Evolutionary conservation across 2,329 filamentous ascomycete species (phyloP), one percentile per base, ranked within the genome.

Genomic region (Cytospora chrysosperma): DNA sequence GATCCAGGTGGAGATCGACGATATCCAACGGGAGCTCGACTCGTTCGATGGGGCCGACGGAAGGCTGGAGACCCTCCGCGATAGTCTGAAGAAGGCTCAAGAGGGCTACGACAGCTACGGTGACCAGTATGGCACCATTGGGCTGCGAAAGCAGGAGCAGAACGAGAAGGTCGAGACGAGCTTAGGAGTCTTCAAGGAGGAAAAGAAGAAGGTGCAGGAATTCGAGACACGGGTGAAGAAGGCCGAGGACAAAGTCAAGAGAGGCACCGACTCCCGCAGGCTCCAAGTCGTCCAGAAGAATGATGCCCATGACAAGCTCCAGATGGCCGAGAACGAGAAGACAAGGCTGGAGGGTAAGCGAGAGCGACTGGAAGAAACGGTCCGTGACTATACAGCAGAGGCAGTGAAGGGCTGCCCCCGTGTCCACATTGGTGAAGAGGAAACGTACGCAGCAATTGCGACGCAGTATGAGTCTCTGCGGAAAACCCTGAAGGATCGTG

Each of bases 1-100:
- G 58, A 84, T 87, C 8, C 83, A 89, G 58, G 86, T 88, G 58
- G 78, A 80, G 8, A 80, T 90, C 9, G 78, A 81, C 60, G 67
- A 74, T 64, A 70, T 83, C 54, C 70, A 84, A 34, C 84, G 86
- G 60, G 85, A 86, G 52, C 80, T 96, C 47, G 87, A 92, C 66
- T 81, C 78, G 28, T 85, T 85, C 54, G 84, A 90, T 65, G 88
- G 89, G 3, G 85, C 87, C 61, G 91, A 92, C 71, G 88, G 85
- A 56, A 82, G 82, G 59, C 77, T 94, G 1, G 82, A 87, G 53
- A 77, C 77, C 15, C 77, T 92, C 2, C 83, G 83, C 61, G 75
- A 78, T 19, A 79, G 85, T 55, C 80, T 96, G 1, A 75, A 79
- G 62, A 84, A 87, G 9, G 73, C 74, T 3, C 74, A 81, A 66